Evolutionary conservation across 208 protist genomes (phyloP).

Genomic region (Cochliopodium minus): DNA sequence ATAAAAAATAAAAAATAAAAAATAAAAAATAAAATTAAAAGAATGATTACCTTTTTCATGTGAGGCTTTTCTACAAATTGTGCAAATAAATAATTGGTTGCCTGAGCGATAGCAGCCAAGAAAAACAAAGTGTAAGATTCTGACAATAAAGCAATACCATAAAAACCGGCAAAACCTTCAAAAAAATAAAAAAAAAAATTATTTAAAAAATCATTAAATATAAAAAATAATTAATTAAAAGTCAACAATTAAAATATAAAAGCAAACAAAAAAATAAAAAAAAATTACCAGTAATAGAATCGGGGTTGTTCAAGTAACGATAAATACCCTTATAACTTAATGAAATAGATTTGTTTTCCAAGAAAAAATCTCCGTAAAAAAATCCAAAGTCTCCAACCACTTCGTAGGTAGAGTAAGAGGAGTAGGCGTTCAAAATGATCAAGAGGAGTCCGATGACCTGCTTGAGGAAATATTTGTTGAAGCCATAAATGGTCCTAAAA

Average conservation of each 20-base stretch:
- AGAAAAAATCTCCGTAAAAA: slow-evolving; percentile 74
- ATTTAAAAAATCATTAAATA: too few relatives aligned
- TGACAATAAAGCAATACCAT: neutral
- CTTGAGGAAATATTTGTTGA: neutral
- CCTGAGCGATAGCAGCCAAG: neutral
- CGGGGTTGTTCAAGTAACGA: slow-evolving; percentile 75
- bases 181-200: too few relatives aligned
- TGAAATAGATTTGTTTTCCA: slow-evolving; percentile 39
- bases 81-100: neutral
- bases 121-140: neutral
- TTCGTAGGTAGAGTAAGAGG: slow-evolving; percentile 49
- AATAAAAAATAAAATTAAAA: slow-evolving; percentile 5
- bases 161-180: neutral
- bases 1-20: slow-evolving; percentile 5
- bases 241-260: too few relatives aligned
- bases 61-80: slow-evolving; percentile 3
- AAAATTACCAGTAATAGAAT: neutral
- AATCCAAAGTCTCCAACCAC: slow-evolving; percentile 68
- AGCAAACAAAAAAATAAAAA: neutral
- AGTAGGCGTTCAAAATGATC: slow-evolving; percentile 55
- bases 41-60: neutral
- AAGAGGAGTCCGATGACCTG: slow-evolving; percentile 6
- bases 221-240: too few relatives aligned
- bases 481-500: neutral
- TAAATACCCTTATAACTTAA: slow-evolving; percentile 74